These are phyloP conservation scores for Camellia oleifera DNA, from an alignment of 179 eudicot genomes.

Conservation along the genomic window DNA sequence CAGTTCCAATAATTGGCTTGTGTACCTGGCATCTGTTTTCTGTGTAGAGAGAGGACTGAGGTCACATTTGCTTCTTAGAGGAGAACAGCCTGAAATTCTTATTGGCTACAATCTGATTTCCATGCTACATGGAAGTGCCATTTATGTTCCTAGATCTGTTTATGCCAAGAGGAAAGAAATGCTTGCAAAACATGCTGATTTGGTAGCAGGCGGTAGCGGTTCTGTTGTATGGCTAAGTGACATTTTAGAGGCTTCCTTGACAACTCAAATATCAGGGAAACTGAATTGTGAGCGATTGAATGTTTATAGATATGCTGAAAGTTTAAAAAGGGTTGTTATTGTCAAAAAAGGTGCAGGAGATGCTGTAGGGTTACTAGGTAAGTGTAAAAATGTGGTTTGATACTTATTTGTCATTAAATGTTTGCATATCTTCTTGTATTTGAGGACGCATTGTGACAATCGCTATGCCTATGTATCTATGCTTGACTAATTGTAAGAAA, in stretches of 20 bases:
- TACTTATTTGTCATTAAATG: neutral
- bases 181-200: conserved; percentile 60
- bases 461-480: neutral
- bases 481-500: neutral
- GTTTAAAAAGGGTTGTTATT: conserved; percentile 51
- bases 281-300: conserved; percentile 7
- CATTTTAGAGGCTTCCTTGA: conserved; percentile 41
- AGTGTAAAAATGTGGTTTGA: conserved; percentile 9
- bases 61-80: conserved; percentile 89
- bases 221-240: conserved; percentile 56
- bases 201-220: conserved; percentile 50
- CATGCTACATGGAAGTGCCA: conserved; percentile 64
- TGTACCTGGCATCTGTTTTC: conserved; percentile 66
- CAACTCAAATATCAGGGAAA: conserved; percentile 18
- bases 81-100: conserved; percentile 79
- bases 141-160: conserved; percentile 70
- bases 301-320: conserved; percentile 23
- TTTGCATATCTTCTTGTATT: neutral
- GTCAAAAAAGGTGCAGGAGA: conserved; percentile 95
- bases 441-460: neutral
- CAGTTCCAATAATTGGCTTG: conserved; percentile 8
- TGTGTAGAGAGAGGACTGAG: conserved; percentile 87
- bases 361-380: conserved; percentile 74
- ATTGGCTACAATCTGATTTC: conserved; percentile 86
- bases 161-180: conserved; percentile 82